A percentile compares a stretch with the other conserved stretches of the same genome.
Evolutionary conservation across 345 rosid genomes (phyloP).

Genomic region (Pelargonium nanum): DNA sequence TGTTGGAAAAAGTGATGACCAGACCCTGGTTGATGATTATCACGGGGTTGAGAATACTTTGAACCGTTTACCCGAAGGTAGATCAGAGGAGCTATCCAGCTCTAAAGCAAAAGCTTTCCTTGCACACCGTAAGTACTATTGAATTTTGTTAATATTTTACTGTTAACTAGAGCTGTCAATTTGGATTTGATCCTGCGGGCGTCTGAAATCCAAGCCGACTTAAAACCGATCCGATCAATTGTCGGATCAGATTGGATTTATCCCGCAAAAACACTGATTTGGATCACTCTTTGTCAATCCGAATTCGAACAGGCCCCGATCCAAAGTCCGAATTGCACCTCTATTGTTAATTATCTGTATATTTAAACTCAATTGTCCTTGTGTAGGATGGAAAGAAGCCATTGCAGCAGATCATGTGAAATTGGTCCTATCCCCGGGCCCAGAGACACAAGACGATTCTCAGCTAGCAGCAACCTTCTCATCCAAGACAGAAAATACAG

Average conservation of each 20-base stretch:
- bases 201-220: too few relatives aligned
- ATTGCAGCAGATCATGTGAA: conserved; percentile 53
- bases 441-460: conserved; percentile 13
- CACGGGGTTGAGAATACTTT: conserved; percentile 1
- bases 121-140: conserved; percentile 47
- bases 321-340: too few relatives aligned
- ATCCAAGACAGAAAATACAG: conserved; percentile 17
- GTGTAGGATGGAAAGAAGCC: conserved; percentile 87
- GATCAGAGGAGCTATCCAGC: conserved; percentile 34
- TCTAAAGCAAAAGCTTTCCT: conserved; percentile 67
- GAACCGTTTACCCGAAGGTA: background rate
- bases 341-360: background rate
- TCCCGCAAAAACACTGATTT: too few relatives aligned
- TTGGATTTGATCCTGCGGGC: too few relatives aligned
- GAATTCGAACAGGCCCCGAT: too few relatives aligned
- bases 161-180: background rate
- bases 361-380: background rate
- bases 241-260: too few relatives aligned
- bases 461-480: conserved; percentile 8
- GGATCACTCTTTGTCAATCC: too few relatives aligned
- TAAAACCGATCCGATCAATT: too few relatives aligned
- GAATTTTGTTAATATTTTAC: background rate
- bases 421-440: conserved; percentile 34
- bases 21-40: conserved; percentile 12
- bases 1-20: conserved; percentile 13